Conservation (phyloP, 2,329 filamentous ascomycete species). For the Xylaria arbuscula region DNA sequence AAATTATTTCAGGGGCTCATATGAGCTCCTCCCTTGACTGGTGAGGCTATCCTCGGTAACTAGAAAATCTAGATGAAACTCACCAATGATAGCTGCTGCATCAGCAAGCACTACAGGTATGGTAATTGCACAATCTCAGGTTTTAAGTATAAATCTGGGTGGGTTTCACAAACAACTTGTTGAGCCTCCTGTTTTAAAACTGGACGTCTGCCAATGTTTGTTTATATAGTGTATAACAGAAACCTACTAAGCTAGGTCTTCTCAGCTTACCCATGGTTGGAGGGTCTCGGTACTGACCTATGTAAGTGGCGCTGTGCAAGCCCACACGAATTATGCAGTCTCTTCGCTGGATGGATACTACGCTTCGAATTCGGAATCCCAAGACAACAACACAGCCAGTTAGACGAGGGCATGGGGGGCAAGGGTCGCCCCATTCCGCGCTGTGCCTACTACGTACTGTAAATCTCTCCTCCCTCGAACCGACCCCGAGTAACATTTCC, state of each 20-base stretch:
- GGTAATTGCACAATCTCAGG: not conserved
- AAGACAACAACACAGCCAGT: constrained; percentile 18
- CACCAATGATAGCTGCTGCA: not conserved
- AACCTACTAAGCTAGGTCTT: not conserved
- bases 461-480: constrained; percentile 26
- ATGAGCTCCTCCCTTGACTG: constrained; percentile 11
- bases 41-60: constrained; percentile 6
- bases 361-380: constrained; percentile 24
- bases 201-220: not conserved
- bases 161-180: not conserved
- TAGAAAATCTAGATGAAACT: not conserved
- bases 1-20: constrained; percentile 11
- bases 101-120: constrained; percentile 3
- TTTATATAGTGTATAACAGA: not conserved
- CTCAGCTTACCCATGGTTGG: constrained; percentile 1
- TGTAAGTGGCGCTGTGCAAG: constrained; percentile 11
- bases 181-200: not conserved
- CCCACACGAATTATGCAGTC: constrained; percentile 26
- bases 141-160: not conserved
- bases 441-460: constrained; percentile 17
- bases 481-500: constrained; percentile 22
- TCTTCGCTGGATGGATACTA: constrained; percentile 23
- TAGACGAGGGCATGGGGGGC: constrained; percentile 25
- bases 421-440: constrained; percentile 34
- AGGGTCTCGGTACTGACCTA: constrained; percentile 16